phyloP scores from a whole-genome alignment of 1,284 basidiomycete genomes.

The Omphalotus olearius region DNA sequence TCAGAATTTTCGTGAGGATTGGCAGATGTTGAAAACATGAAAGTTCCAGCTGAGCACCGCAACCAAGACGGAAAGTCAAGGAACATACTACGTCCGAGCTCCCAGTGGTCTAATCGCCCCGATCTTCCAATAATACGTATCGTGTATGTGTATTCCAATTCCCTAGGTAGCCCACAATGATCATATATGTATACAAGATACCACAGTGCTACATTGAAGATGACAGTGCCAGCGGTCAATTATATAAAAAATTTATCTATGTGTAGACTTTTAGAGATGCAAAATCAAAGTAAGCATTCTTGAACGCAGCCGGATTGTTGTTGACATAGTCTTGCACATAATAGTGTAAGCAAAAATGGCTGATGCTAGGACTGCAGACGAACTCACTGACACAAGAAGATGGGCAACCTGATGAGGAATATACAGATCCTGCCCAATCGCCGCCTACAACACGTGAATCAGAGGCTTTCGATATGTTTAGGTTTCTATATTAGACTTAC shows the following conservation, averaged over 20 bases:
- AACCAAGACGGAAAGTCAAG: no score
- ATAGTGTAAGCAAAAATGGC: not conserved
- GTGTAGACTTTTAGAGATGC: slow-evolving; percentile 38
- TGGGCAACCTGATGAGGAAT: slow-evolving; percentile 43
- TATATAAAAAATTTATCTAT: not conserved
- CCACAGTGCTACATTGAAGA: not conserved
- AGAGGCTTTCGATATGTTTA: not conserved
- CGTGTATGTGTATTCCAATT: not conserved
- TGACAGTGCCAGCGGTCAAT: no score
- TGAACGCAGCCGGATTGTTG: slow-evolving; percentile 60
- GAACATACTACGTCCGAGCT: no score
- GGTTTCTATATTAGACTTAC: slow-evolving; percentile 22
- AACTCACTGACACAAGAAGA: slow-evolving; percentile 45
- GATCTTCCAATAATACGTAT: no score
- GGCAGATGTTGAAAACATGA: no score
- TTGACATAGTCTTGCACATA: slow-evolving; percentile 50
- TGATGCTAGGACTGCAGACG: not conserved
- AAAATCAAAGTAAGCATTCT: slow-evolving; percentile 67
- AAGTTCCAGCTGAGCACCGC: no score
- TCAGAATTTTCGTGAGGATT: no score
- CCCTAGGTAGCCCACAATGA: not conserved
- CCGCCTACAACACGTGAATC: slow-evolving; percentile 34
- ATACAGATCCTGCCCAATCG: slow-evolving; percentile 54
- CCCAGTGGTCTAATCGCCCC: no score
- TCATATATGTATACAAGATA: not conserved